phyloP scores from a whole-genome alignment of 2,329 filamentous ascomycete species.

The Hypocreales sp. region DNA sequence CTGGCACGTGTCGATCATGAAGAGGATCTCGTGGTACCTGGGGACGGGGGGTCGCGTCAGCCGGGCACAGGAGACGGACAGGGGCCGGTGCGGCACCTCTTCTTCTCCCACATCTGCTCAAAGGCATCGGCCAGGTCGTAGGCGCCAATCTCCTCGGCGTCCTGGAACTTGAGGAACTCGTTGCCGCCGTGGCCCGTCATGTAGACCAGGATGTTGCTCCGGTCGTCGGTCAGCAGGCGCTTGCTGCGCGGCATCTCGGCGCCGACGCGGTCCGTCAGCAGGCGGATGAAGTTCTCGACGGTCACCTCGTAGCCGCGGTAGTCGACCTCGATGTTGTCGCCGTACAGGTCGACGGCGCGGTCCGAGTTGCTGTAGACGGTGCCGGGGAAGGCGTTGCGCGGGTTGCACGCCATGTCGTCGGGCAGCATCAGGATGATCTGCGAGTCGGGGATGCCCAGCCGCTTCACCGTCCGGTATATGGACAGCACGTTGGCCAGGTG shows the following conservation, averaged over 20 bases:
- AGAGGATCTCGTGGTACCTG: slow-evolving; percentile 90
- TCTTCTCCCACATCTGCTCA: slow-evolving; percentile 99
- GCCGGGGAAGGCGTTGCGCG: slow-evolving; percentile 91
- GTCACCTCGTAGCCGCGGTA: slow-evolving; percentile 97
- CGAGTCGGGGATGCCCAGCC: slow-evolving; percentile 90
- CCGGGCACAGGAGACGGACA: too few relatives aligned
- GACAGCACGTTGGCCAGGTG: slow-evolving; percentile 96
- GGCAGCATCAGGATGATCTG: slow-evolving; percentile 99
- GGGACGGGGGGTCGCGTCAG: too few relatives aligned
- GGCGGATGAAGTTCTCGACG: slow-evolving; percentile 93
- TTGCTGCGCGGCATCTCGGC: slow-evolving; percentile 94
- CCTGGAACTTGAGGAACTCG: slow-evolving; percentile 96
- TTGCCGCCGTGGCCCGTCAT: slow-evolving; percentile 98
- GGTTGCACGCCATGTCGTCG: slow-evolving; percentile 99
- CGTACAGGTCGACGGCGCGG: slow-evolving; percentile 87
- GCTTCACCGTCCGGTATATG: slow-evolving; percentile 94
- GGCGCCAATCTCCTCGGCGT: slow-evolving; percentile 91
- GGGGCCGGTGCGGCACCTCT: slow-evolving; percentile 57
- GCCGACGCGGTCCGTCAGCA: slow-evolving; percentile 86
- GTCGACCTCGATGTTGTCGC: slow-evolving; percentile 97
- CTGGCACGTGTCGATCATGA: slow-evolving; percentile 99
- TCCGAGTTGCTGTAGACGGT: slow-evolving; percentile 98
- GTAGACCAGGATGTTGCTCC: slow-evolving; percentile 94
- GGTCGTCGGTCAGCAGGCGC: slow-evolving; percentile 80
- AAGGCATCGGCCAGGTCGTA: slow-evolving; percentile 96